These are phyloP conservation scores for Hapsidospora chrysogenum DNA, from an alignment of 495 filamentous ascomycete species.

Conservation along the genomic window DNA sequence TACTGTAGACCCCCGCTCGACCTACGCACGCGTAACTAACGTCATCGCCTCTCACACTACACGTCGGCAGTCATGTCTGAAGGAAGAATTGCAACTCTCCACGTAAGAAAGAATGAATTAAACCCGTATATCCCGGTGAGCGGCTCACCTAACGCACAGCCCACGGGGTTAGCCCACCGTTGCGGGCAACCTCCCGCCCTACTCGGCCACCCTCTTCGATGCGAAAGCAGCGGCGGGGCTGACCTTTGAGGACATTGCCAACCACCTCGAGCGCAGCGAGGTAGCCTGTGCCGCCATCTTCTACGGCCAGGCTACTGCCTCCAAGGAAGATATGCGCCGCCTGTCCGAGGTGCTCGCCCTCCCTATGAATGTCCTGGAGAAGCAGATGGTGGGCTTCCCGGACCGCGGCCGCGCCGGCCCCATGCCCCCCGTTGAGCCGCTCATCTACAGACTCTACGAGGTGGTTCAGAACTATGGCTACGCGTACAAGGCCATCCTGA, in stretches of 20 bases:
- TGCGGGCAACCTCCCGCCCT: conserved; percentile 39
- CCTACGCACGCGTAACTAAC: too few relatives aligned
- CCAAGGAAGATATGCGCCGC: conserved; percentile 56
- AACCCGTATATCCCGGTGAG: too few relatives aligned
- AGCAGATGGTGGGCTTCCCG: conserved; percentile 55
- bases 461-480: conserved; percentile 98
- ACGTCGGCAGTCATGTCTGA: too few relatives aligned
- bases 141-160: too few relatives aligned
- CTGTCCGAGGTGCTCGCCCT: conserved; percentile 54
- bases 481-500: conserved; percentile 89
- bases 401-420: conserved; percentile 71
- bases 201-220: conserved; percentile 61
- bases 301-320: conserved; percentile 80
- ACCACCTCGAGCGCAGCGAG: conserved; percentile 66
- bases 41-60: too few relatives aligned
- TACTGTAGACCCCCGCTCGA: too few relatives aligned
- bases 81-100: too few relatives aligned
- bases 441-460: conserved; percentile 91
- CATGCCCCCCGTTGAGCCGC: conserved; percentile 86
- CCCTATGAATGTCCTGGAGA: conserved; percentile 34
- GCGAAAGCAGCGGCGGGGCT: conserved; percentile 63
- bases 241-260: conserved; percentile 67
- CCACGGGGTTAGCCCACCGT: conserved; percentile 26
- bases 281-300: conserved; percentile 86
- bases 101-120: too few relatives aligned